Percentiles rank a stretch among this genome's conserved stretches.
phyloP scores from a whole-genome alignment of 495 filamentous ascomycete species.

The Lepidopterella palustris region DNA sequence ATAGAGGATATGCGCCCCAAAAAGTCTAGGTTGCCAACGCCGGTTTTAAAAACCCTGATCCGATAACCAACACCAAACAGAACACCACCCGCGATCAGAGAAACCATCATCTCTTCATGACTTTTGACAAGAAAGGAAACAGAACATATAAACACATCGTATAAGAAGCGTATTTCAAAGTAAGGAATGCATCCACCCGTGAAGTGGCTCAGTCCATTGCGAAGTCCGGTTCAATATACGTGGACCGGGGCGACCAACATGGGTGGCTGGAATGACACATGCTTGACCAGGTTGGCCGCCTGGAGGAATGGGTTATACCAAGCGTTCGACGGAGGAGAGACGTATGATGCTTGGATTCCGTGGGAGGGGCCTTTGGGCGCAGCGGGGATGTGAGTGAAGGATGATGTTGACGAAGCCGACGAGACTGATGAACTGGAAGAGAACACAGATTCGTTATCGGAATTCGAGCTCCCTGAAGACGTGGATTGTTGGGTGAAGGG shows the following conservation, averaged over 20 bases:
- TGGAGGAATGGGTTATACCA: constrained; percentile 29
- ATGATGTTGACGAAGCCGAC: constrained; percentile 29
- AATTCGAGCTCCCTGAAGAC: constrained; percentile 27
- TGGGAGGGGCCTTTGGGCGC: constrained; percentile 7
- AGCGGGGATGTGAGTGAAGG: constrained; percentile 20
- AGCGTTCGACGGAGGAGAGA: constrained; percentile 19
- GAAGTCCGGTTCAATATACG: constrained; percentile 20
- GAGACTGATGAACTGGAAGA: constrained; percentile 29
- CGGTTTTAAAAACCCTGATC: background rate
- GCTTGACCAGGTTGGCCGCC: constrained; percentile 26
- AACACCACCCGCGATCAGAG: constrained; percentile 7
- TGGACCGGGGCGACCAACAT: constrained; percentile 25
- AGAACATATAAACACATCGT: constrained; percentile 24
- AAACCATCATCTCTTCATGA: constrained; percentile 24
- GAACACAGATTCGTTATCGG: constrained; percentile 31
- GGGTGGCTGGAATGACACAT: constrained; percentile 29
- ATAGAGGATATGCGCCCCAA: background rate
- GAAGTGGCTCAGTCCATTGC: background rate
- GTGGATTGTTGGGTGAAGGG: constrained; percentile 23
- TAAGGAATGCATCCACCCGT: constrained; percentile 1
- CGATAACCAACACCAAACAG: constrained; percentile 19
- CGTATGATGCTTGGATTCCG: constrained; percentile 23
- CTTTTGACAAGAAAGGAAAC: constrained; percentile 18
- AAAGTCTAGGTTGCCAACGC: constrained; percentile 24
- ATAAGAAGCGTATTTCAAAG: constrained; percentile 15